Evolutionary conservation across 2,329 filamentous ascomycete species (phyloP), one percentile per base, ranked within the genome.

Genomic region (Paraphoma chrysanthemicola): DNA sequence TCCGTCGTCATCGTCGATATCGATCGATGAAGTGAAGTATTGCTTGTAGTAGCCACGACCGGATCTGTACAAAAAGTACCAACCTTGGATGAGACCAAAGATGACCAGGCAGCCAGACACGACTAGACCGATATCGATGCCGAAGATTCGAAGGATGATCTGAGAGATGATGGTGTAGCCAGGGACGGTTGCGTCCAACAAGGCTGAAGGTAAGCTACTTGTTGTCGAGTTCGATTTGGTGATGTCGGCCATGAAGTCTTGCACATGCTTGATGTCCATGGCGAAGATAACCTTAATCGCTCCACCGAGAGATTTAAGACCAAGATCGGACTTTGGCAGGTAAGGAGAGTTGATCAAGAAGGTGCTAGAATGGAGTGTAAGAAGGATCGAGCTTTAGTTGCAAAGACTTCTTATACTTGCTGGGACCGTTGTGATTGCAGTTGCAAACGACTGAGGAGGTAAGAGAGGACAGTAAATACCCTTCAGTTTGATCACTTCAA

Each of bases 151-250:
- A 7, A 74, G 69, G 28, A 81, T 69, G 54, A 80, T 77, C 30
- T 77, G 74, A 1, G 80, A 81, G 33, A 83, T 74, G 42, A 82
- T 60, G 39, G 79, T 76, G 67, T 83, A 84, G 14, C 82, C 82
- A 8, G 82, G 82, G 36, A 84, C 76, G n/a, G 83, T 66, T 1
- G 79, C 72, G 46, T 84, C 81, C n/a, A 84, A 73, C 16, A 83
- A 72, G 14, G 77, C 79, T 17, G 77, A 76, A 0, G 81, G 78
- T 9, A 83, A 70, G 43, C 79, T 76, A 8, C 60, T 64, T 8
- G 69, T 23, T n/a, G 59, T 63, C 12, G 44, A 46, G 36, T 73
- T 71, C 1, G 59, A 51, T 4, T 53, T 49, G n/a, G 57, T 41
- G 39, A 59, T 30, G 33, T 67, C 58, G n/a, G 60, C 45, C 6